Base-by-base conservation (phyloP, 192 early-diverging fungal species). In the Phycomyces blakesleeanus region DNA sequence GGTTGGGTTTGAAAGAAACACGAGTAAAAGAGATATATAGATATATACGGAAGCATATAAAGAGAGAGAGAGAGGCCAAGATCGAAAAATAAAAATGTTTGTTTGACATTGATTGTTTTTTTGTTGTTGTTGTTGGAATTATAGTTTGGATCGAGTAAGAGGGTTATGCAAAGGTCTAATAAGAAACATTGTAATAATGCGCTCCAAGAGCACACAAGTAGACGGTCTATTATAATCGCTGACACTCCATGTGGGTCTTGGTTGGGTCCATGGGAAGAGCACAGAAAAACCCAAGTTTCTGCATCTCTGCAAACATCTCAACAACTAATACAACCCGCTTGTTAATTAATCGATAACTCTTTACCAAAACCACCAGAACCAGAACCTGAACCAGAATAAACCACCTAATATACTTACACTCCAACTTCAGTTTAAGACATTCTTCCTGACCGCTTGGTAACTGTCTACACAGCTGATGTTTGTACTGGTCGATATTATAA, bases 261-360 rank as follows among this genome's bases (percentile, higher is more conserved):
- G 55, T 73, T 18, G 77, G 77, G 40, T 78, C 77, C 67, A 72
- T 76, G 12, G 74, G 77, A 18, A 78, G 51, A 39, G 77, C 62
- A 60, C 77, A 78, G 61, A 78, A 78, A 51, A 78, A 78, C 53
- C 74, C 77, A 22, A 78, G 70, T 51, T 78, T 71, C 66, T 78
- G 77, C 77, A 78, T 78, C 69, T 76, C 57, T 21, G 57, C 34
- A 39, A 78, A 78, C 77, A 78, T 78, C 51, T 72, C 39, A 12
- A 61, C 58, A 61, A 61, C 74, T 76, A 63, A 59, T 22, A 44
- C 18, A 64, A n/a, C n/a, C 25, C 25, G 5, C 15, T 15, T 24
- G n/a, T 24, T 5, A 26, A 5, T 29, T 14, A 14, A 57, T 10
- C 15, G 8, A 55, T 14, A 38, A 3, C 11, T 14, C 44, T n/a